Conservation (phyloP, 768 basidiomycete species). For the Phylloporus arenicola region DNA sequence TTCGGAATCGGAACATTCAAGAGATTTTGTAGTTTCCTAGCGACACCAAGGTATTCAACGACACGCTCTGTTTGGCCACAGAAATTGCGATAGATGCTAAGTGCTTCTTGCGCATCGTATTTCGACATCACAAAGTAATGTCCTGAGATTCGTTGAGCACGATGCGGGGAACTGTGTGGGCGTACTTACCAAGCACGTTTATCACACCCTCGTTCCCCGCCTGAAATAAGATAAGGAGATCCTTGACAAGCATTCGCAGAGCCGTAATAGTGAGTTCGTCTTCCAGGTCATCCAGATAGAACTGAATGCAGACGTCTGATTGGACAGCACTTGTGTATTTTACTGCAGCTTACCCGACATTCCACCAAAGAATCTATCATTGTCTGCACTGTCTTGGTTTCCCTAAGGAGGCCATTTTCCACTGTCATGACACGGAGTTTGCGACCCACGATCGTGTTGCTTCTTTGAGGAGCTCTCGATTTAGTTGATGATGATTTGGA, state of each 20-base stretch:
- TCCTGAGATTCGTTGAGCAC: constrained; percentile 43
- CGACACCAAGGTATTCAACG: constrained; percentile 88
- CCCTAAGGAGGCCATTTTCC: constrained; percentile 90
- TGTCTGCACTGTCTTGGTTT: constrained; percentile 85
- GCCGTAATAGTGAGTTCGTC: constrained; percentile 88
- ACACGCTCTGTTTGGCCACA: constrained; percentile 91
- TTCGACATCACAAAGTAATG: constrained; percentile 99
- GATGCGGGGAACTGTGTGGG: constrained; percentile 8
- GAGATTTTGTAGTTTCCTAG: constrained; percentile 88
- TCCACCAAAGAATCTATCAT: constrained; percentile 86
- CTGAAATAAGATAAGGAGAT: constrained; percentile 91
- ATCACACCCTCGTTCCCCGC: constrained; percentile 94
- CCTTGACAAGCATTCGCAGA: constrained; percentile 91
- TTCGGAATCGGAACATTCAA: constrained; percentile 93
- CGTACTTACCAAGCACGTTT: constrained; percentile 62
- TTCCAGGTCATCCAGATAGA: constrained; percentile 89
- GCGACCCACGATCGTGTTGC: constrained; percentile 75
- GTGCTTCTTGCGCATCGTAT: constrained; percentile 80
- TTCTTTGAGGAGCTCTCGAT: constrained; percentile 43
- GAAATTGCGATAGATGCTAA: constrained; percentile 87
- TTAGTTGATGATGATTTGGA: constrained; percentile 29
- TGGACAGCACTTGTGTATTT: neutral
- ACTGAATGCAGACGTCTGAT: constrained; percentile 40
- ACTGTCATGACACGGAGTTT: constrained; percentile 89
- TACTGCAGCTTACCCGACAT: constrained; percentile 62